Conservation (phyloP, 352 stramenopile species). For the Achlya hypogyna region DNA sequence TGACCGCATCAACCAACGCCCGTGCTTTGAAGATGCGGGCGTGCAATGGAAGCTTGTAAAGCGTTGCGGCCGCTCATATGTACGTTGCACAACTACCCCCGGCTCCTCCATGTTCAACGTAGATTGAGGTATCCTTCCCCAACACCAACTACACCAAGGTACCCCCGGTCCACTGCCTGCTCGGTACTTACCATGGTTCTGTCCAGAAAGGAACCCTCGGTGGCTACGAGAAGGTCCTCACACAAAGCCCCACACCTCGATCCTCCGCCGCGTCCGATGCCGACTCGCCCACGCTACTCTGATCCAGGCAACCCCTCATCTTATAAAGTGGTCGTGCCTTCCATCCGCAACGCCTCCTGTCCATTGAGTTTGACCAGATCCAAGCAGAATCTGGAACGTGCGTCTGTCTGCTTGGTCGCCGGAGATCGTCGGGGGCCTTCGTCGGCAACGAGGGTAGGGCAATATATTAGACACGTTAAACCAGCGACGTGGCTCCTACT, state of each 20-base stretch:
- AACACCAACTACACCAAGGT: conserved; percentile 14
- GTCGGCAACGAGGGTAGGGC: too few species aligned
- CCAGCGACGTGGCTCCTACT: conserved; percentile 23
- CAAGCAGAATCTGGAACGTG: too few species aligned
- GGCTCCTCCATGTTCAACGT: background rate
- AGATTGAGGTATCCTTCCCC: conserved; percentile 62
- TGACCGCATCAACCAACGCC: conserved; percentile 46
- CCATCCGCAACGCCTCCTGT: too few species aligned
- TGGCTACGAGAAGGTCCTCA: background rate
- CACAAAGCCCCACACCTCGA: background rate
- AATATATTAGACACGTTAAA: background rate
- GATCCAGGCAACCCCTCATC: too few species aligned
- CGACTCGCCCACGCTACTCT: background rate
- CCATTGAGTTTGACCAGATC: too few species aligned
- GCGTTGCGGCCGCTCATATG: conserved; percentile 50
- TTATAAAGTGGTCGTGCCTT: too few species aligned
- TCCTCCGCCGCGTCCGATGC: background rate
- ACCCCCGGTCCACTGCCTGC: background rate
- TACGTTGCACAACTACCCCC: conserved; percentile 9
- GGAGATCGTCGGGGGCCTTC: too few species aligned
- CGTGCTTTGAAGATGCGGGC: conserved; percentile 43
- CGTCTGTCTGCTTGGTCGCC: too few species aligned
- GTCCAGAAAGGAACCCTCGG: background rate
- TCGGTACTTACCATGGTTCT: background rate
- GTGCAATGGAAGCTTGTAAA: conserved; percentile 55